These are phyloP conservation scores for Porpolomopsis calyptriformis DNA, from an alignment of 768 basidiomycete species.

Conservation along the genomic window DNA sequence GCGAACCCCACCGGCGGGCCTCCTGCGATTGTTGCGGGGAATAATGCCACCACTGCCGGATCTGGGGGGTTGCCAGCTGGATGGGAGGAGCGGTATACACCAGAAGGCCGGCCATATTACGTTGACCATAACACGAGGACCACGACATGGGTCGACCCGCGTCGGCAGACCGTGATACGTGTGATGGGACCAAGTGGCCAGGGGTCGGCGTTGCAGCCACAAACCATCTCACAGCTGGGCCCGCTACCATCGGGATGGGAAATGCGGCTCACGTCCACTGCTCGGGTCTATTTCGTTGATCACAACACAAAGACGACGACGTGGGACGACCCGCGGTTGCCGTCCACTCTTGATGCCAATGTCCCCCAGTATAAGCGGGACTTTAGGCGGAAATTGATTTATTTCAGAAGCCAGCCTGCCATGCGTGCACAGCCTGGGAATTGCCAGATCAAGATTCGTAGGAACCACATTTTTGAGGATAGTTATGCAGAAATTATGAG, in stretches of 20 bases:
- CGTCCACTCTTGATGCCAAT: constrained; percentile 90
- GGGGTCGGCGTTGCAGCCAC: constrained; percentile 80
- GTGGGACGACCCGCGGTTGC: constrained; percentile 97
- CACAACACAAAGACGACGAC: constrained; percentile 99
- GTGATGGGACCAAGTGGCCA: constrained; percentile 93
- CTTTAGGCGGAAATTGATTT: constrained; percentile 97
- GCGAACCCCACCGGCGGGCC: constrained; percentile 23
- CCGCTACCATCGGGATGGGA: constrained; percentile 98
- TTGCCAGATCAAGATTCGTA: constrained; percentile 96
- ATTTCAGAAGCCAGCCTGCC: constrained; percentile 97
- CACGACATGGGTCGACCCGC: constrained; percentile 99
- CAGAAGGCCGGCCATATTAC: constrained; percentile 96
- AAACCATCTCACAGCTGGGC: constrained; percentile 93
- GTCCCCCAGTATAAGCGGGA: constrained; percentile 99
- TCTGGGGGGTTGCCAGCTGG: constrained; percentile 86
- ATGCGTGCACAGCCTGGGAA: constrained; percentile 98
- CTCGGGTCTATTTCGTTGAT: constrained; percentile 98
- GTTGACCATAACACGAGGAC: constrained; percentile 99
- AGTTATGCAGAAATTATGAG: constrained; percentile 99
- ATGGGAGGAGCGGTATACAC: constrained; percentile 98
- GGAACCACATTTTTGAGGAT: constrained; percentile 98
- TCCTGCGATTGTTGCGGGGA: constrained; percentile 31
- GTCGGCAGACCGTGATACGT: constrained; percentile 91
- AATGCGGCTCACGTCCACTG: constrained; percentile 97
- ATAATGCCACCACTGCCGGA: constrained; percentile 55